Percentiles rank a stretch among this genome's conserved stretches.
Conservation (phyloP, 352 stramenopile species). For the Phytophthora multivora region DNA sequence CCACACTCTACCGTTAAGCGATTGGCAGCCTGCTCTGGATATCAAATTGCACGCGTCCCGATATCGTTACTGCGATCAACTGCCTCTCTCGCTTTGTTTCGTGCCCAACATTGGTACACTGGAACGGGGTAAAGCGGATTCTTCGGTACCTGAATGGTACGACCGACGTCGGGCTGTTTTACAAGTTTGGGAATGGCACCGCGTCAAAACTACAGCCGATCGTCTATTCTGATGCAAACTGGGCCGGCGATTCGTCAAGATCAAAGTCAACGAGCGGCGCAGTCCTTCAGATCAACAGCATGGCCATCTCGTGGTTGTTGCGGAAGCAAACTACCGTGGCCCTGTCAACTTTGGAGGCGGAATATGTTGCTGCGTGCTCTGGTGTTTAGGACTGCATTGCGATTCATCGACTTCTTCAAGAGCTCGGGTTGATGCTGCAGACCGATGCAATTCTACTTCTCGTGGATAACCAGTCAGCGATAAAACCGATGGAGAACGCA, state of each 20-base stretch:
- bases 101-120: conserved; percentile 3
- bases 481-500: conserved; percentile 14
- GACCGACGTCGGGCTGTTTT: background rate
- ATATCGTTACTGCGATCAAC: conserved; percentile 12
- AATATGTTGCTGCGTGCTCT: conserved; percentile 13
- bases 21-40: conserved; percentile 9
- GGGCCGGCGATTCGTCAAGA: conserved; percentile 6
- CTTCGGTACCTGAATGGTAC: conserved; percentile 7
- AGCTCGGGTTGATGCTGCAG: background rate
- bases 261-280: conserved; percentile 13
- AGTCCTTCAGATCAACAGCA: conserved; percentile 10
- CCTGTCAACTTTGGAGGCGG: conserved; percentile 16
- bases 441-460: background rate
- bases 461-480: conserved; percentile 16
- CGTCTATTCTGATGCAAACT: conserved; percentile 14
- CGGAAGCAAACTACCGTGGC: conserved; percentile 12
- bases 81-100: conserved; percentile 8
- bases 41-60: conserved; percentile 9
- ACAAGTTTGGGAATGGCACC: background rate
- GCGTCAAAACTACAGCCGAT: background rate
- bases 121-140: conserved; percentile 7
- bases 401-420: conserved; percentile 7
- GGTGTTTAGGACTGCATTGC: conserved; percentile 19
- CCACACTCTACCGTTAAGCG: background rate
- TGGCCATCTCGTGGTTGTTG: conserved; percentile 13